Conservation (phyloP, 1,284 basidiomycete species). For the Rhodotorula sp. region DNA sequence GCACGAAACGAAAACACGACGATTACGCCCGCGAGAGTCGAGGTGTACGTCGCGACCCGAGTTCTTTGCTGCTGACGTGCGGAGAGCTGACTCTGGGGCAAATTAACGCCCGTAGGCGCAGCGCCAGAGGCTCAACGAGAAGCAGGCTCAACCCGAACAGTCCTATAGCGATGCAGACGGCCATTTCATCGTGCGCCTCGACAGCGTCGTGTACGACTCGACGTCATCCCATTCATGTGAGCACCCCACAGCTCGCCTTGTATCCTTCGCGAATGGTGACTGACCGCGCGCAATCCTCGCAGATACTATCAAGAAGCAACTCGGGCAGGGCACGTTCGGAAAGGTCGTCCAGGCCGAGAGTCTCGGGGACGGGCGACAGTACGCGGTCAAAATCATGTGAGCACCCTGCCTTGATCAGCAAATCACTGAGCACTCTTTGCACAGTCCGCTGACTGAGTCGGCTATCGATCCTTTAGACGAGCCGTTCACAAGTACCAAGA, state of each 20-base stretch:
- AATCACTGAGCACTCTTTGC: background rate
- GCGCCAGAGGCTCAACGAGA: background rate
- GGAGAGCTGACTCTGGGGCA: background rate
- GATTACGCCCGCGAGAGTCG: constrained; percentile 19
- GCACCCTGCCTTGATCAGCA: background rate
- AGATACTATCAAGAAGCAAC: constrained; percentile 70
- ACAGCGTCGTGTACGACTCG: background rate
- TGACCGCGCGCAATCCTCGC: rapidly evolving
- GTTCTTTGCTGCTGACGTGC: background rate
- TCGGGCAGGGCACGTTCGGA: constrained; percentile 98
- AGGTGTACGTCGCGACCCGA: background rate
- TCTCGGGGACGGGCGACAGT: constrained; percentile 59
- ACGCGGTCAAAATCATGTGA: constrained; percentile 95
- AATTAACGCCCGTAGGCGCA: background rate
- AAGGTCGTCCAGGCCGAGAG: constrained; percentile 96
- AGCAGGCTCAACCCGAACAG: background rate
- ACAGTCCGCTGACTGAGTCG: constrained; percentile 1
- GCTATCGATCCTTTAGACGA: constrained; percentile 50
- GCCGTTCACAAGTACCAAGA: constrained; percentile 96
- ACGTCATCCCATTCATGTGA: no score
- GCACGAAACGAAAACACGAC: constrained; percentile 25
- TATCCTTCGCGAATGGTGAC: no score
- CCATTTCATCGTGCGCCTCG: constrained; percentile 49
- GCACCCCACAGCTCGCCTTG: no score
- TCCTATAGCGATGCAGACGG: constrained; percentile 49